phyloP scores from a whole-genome alignment of 2,329 filamentous ascomycete species.

The Fusarium nanum region DNA sequence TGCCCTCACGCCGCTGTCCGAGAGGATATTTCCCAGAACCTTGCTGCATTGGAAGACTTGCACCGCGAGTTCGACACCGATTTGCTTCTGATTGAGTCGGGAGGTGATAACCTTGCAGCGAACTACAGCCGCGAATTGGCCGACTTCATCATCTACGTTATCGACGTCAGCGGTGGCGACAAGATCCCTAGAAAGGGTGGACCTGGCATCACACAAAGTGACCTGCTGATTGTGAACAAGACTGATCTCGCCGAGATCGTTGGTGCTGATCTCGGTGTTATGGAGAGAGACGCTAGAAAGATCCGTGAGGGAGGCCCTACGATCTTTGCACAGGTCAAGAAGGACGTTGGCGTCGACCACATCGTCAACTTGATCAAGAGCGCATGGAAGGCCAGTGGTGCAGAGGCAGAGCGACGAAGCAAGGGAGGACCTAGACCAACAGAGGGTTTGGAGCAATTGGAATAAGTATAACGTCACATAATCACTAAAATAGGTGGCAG shows the following conservation, averaged over 20 bases:
- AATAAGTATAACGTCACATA: constrained; percentile 14
- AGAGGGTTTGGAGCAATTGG: constrained; percentile 63
- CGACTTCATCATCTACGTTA: constrained; percentile 98
- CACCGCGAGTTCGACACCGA: constrained; percentile 84
- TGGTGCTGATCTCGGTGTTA: constrained; percentile 89
- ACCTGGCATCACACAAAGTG: constrained; percentile 95
- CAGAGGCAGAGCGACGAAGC: constrained; percentile 68
- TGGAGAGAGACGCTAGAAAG: constrained; percentile 93
- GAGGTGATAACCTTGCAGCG: constrained; percentile 95
- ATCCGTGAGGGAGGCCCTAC: constrained; percentile 97
- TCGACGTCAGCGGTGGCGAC: constrained; percentile 95
- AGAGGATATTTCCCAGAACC: constrained; percentile 94
- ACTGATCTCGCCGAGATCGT: constrained; percentile 92
- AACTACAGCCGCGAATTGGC: constrained; percentile 96
- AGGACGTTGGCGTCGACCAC: constrained; percentile 83
- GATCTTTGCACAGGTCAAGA: constrained; percentile 97
- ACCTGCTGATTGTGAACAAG: constrained; percentile 95
- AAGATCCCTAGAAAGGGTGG: constrained; percentile 97
- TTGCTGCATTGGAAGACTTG: constrained; percentile 89
- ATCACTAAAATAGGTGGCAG: neutral
- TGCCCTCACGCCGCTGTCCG: constrained; percentile 97
- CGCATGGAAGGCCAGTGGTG: constrained; percentile 92
- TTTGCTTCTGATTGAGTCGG: constrained; percentile 91
- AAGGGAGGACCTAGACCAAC: constrained; percentile 70
- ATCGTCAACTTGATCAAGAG: constrained; percentile 90